Conservation (phyloP, 164 flowering plant genomes). For the Chimonanthus salicifolius region DNA sequence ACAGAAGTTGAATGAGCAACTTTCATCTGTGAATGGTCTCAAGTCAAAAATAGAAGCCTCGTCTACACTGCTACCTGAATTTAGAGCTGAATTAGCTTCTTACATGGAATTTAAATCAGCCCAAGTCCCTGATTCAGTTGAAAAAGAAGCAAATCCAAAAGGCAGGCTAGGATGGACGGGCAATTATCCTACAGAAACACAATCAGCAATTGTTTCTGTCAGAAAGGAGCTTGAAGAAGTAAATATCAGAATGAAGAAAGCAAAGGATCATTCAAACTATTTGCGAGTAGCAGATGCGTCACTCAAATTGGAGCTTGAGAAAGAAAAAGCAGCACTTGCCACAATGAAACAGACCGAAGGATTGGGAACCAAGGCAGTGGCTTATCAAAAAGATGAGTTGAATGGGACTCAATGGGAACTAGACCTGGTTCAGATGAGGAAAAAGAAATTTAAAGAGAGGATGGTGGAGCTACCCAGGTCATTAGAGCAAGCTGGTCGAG, state of each 20-base stretch:
- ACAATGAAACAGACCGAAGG: constrained; percentile 74
- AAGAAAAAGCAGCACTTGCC: constrained; percentile 54
- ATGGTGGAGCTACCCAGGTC: constrained; percentile 66
- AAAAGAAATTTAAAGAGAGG: constrained; percentile 65
- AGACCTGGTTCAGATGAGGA: constrained; percentile 49
- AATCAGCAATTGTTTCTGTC: constrained; percentile 48
- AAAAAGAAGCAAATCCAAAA: constrained; percentile 14
- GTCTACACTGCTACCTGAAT: constrained; percentile 41
- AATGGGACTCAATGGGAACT: constrained; percentile 50
- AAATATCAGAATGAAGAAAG: constrained; percentile 58
- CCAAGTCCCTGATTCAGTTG: constrained; percentile 26
- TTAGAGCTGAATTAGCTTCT: constrained; percentile 68
- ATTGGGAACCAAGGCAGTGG: constrained; percentile 67
- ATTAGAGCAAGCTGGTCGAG: constrained; percentile 64
- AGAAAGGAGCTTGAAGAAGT: constrained; percentile 78
- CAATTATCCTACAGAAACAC: constrained; percentile 29
- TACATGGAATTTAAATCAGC: constrained; percentile 62
- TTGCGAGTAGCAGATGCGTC: constrained; percentile 68
- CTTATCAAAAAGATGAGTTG: constrained; percentile 79
- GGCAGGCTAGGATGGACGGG: constrained; percentile 14
- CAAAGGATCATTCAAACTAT: constrained; percentile 50
- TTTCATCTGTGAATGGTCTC: constrained; percentile 50
- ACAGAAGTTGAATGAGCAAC: constrained; percentile 42
- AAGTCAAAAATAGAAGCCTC: constrained; percentile 60
- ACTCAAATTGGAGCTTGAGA: constrained; percentile 59